Evolutionary conservation across 345 rosid species (phyloP), one percentile per base, ranked within the genome.

Genomic region (Eucalyptus rudis): DNA sequence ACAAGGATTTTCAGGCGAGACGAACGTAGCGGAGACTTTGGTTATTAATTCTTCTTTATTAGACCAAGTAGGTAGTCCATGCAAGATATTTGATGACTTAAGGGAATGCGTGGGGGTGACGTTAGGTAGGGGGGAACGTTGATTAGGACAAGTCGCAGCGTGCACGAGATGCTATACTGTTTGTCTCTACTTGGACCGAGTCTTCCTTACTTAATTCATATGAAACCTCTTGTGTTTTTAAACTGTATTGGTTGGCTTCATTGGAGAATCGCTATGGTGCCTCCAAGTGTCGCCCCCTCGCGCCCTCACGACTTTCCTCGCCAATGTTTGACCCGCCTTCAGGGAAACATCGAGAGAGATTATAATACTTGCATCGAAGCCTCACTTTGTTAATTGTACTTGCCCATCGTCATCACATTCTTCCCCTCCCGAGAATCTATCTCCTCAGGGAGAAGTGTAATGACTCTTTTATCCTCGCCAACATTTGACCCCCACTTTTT

Each of bases 201-300:
- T 52, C 87, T 27, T 24, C 13, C 13, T 56, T 6, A 40, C 87
- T 44, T 3, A 86, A 86, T 44, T 54, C 36, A 20, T 76, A 44
- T 36, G 25, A 24, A 52, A 20, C 49, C 66, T 50, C 11, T n/a
- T n/a, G 83, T 20, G 8, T 27, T 24, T 86, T 92, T 80, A 84
- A 80, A 91, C 64, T 88, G n/a, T 93, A 64, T 88, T 5, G 43
- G 19, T 90, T 94, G 95, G 90, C 45, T 43, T 90, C 86, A 79
- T 91, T 79, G 7, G 87, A 87, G 84, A 59, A 68, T 79, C 80
- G 66, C 89, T 86, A 66, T 44, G 86, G 89, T 89, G 90, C 91
- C 93, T 92, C 95, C 96, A 95, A 51, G 90, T 94, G 96, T 93
- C 92, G 89, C 29, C 20, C 51, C 24, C 62, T 76, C 83, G 29